A percentile compares a stretch with the other conserved stretches of the same genome.
Conservation (phyloP, 805 yeast genomes). For the Sugiyamaella mastotermitis region DNA sequence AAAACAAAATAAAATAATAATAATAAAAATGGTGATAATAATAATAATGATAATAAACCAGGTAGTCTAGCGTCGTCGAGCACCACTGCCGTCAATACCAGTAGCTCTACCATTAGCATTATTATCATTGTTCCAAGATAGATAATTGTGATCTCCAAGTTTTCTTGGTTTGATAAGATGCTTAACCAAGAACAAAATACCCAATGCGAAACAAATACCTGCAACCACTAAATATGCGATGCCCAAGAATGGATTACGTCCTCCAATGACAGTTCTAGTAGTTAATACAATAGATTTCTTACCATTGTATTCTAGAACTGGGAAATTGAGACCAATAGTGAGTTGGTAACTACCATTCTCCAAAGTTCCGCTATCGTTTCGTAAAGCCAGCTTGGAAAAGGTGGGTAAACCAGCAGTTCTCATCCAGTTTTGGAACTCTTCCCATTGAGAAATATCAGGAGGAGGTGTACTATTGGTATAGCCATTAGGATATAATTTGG, state of each 20-base stretch:
- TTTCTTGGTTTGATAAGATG: constrained; percentile 80
- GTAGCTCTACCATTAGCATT: constrained; percentile 9
- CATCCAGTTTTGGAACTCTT: constrained; percentile 95
- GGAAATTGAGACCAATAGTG: constrained; percentile 69
- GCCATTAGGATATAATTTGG: constrained; percentile 70
- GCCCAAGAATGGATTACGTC: constrained; percentile 78
- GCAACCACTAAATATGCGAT: constrained; percentile 83
- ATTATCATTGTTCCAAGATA: constrained; percentile 40
- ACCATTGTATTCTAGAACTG: constrained; percentile 82
- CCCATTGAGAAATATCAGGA: constrained; percentile 73
- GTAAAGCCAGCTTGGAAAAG: constrained; percentile 75
- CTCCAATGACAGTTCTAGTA: constrained; percentile 80
- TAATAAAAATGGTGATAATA: too few relatives aligned
- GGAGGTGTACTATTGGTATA: constrained; percentile 69
- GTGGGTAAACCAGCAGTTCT: constrained; percentile 90
- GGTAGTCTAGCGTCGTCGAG: too few relatives aligned
- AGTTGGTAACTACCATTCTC: constrained; percentile 64
- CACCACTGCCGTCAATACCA: constrained; percentile 11
- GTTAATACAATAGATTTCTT: constrained; percentile 75
- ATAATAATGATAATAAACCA: too few relatives aligned
- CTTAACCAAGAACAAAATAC: constrained; percentile 68
- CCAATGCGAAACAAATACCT: constrained; percentile 64
- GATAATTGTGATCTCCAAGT: constrained; percentile 72
- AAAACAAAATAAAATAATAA: too few relatives aligned
- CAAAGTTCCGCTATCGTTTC: constrained; percentile 56